Evolutionary conservation across 495 filamentous ascomycete species (phyloP).

Genomic region (Sordaria brevicollis): DNA sequence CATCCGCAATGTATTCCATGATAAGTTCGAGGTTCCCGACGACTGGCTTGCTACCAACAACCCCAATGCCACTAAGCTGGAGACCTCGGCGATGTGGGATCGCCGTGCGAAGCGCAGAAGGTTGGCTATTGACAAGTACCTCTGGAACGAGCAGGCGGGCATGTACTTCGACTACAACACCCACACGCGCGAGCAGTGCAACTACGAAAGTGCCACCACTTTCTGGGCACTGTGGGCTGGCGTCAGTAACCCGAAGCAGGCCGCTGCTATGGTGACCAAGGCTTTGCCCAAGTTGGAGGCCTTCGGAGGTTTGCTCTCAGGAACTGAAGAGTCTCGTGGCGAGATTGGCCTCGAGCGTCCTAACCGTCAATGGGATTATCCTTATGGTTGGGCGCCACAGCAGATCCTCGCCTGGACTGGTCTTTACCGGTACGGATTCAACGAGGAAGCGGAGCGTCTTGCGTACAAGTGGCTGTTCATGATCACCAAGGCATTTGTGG

Average conservation of each 20-base stretch:
- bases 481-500: conserved; percentile 93
- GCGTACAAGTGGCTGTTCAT: conserved; percentile 95
- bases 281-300: conserved; percentile 79
- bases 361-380: conserved; percentile 96
- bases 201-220: conserved; percentile 79
- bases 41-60: conserved; percentile 57
- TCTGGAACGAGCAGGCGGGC: conserved; percentile 82
- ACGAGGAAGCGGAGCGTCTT: conserved; percentile 75
- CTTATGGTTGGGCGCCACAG: conserved; percentile 96
- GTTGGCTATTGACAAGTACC: conserved; percentile 70
- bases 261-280: conserved; percentile 59
- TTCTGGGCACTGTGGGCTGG: conserved; percentile 98
- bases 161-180: conserved; percentile 98
- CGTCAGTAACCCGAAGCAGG: conserved; percentile 67
- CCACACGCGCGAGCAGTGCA: conserved; percentile 59
- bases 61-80: conserved; percentile 42
- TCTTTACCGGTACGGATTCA: conserved; percentile 79
- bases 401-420: conserved; percentile 97
- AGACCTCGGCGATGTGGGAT: conserved; percentile 82
- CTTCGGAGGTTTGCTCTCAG: conserved; percentile 79
- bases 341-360: conserved; percentile 68
- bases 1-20: conserved; percentile 72
- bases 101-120: conserved; percentile 72
- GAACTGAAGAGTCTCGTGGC: conserved; percentile 78
- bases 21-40: conserved; percentile 62